Percentiles rank a stretch among this genome's conserved stretches.
These are phyloP conservation scores for Tetrahymena elliotti DNA, from an alignment of 73 alveolate genomes.

Conservation along the genomic window DNA sequence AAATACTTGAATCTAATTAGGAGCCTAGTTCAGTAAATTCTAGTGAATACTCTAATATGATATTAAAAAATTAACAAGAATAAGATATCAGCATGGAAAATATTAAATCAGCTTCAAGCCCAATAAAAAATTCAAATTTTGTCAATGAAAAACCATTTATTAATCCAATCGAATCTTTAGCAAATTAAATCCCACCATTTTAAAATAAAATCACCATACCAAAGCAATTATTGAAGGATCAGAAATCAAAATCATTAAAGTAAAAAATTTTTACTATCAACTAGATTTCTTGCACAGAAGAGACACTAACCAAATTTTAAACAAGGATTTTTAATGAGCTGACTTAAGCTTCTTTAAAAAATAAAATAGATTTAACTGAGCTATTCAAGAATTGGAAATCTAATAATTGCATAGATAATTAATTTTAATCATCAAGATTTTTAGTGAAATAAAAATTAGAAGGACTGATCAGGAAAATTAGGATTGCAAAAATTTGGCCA, in stretches of 20 bases:
- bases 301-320: not conserved
- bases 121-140: not conserved
- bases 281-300: not conserved
- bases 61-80: not conserved
- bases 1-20: not conserved
- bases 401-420: not conserved
- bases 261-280: too few relatives aligned
- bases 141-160: too few relatives aligned
- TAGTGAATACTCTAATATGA: not conserved
- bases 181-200: not conserved
- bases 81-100: too few relatives aligned
- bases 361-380: not conserved
- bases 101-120: not conserved
- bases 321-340: not conserved
- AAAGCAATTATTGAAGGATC: not conserved
- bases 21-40: not conserved
- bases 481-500: not conserved
- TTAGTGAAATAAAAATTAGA: not conserved
- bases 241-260: not conserved
- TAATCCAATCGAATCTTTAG: not conserved
- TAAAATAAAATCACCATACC: too few relatives aligned
- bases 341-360: not conserved
- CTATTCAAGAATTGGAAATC: not conserved
- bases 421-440: not conserved
- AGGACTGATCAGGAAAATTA: too few relatives aligned